A percentile compares a stretch with the other conserved stretches of the same genome.
phyloP scores from a whole-genome alignment of 805 yeast genomes.

The Spathaspora girioi region DNA sequence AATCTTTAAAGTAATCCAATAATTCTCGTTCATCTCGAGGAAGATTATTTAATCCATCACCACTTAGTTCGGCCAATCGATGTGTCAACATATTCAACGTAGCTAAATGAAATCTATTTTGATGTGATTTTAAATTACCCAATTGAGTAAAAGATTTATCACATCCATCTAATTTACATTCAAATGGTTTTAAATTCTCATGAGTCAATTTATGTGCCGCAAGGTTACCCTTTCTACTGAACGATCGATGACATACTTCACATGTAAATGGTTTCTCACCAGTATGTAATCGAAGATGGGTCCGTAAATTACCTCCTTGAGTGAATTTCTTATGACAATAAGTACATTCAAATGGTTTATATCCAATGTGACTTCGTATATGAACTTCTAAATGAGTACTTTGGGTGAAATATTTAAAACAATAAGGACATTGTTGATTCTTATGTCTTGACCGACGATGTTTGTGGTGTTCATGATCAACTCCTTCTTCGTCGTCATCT shows the following conservation, averaged over 20 bases:
- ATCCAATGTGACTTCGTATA: constrained; percentile 81
- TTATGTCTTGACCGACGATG: constrained; percentile 31
- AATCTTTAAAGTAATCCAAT: constrained; percentile 71
- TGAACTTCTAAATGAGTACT: constrained; percentile 91
- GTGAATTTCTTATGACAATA: constrained; percentile 80
- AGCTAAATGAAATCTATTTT: constrained; percentile 78
- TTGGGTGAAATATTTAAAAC: constrained; percentile 79
- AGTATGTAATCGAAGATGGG: constrained; percentile 82
- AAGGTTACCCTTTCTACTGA: constrained; percentile 87
- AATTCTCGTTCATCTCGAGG: constrained; percentile 66
- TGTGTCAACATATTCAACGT: constrained; percentile 67
- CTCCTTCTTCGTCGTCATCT: constrained; percentile 12
- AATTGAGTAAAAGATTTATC: constrained; percentile 84
- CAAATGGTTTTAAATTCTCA: constrained; percentile 70
- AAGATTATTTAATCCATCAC: constrained; percentile 43
- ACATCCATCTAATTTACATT: constrained; percentile 78
- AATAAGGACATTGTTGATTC: constrained; percentile 69
- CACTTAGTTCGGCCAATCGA: constrained; percentile 56
- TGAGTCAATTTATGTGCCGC: constrained; percentile 87
- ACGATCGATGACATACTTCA: constrained; percentile 67
- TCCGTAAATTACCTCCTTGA: constrained; percentile 85
- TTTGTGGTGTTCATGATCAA: constrained; percentile 16
- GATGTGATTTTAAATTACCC: constrained; percentile 92
- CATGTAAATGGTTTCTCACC: constrained; percentile 91
- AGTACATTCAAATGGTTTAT: constrained; percentile 76